These are phyloP conservation scores for Cercospora beticola DNA, from an alignment of 2,329 filamentous ascomycete genomes.

Conservation along the genomic window DNA sequence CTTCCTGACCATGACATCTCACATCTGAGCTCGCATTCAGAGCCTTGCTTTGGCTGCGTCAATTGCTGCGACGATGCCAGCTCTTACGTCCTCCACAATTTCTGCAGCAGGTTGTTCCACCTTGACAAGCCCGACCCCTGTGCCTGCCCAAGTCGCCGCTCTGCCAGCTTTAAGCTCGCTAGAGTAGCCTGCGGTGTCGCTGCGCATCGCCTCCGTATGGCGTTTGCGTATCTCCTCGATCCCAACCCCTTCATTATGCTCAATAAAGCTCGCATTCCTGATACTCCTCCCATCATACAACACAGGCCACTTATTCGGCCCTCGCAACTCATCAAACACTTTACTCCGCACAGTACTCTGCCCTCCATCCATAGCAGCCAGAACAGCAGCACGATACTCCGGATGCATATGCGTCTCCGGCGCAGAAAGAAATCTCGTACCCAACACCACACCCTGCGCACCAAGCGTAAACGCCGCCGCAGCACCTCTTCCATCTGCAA, in stretches of 20 bases:
- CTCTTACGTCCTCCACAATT: slow-evolving; percentile 52
- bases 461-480: slow-evolving; percentile 58
- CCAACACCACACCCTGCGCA: slow-evolving; percentile 56
- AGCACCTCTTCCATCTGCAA: slow-evolving; percentile 56
- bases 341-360: slow-evolving; percentile 51
- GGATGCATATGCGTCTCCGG: slow-evolving; percentile 44
- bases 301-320: slow-evolving; percentile 58
- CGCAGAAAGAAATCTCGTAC: slow-evolving; percentile 59
- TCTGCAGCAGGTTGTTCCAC: slow-evolving; percentile 51
- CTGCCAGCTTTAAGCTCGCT: slow-evolving; percentile 49
- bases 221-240: slow-evolving; percentile 46
- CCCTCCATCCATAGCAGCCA: slow-evolving; percentile 53
- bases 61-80: not conserved
- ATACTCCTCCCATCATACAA: slow-evolving; percentile 59
- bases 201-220: slow-evolving; percentile 50
- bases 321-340: slow-evolving; percentile 55
- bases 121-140: slow-evolving; percentile 56
- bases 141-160: slow-evolving; percentile 60
- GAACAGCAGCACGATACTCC: slow-evolving; percentile 49
- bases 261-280: slow-evolving; percentile 53
- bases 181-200: slow-evolving; percentile 50
- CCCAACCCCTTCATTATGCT: slow-evolving; percentile 41
- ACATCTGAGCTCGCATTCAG: not conserved
- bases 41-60: slow-evolving; percentile 1
- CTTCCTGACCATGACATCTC: not conserved